Base-by-base conservation (phyloP, 2,329 filamentous ascomycete genomes). In the Capronia coronata region DNA sequence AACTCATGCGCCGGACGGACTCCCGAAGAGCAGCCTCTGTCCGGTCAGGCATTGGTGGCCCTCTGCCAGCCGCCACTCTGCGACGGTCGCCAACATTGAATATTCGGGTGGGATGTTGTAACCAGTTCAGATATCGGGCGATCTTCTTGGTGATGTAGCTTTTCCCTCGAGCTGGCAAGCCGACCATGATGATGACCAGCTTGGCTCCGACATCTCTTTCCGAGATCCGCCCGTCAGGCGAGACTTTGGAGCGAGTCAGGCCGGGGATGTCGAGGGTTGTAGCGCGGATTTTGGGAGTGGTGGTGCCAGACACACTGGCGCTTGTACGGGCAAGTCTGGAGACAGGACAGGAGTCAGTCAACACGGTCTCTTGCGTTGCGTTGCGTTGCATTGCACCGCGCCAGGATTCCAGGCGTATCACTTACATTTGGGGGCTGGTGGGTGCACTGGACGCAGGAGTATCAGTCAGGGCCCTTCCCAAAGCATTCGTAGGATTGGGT, bases 101-200 rank as follows among this genome's bases (percentile, higher is more conserved):
- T 61, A 98, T 96, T 59, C 78, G 80, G 10, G 90, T 93, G 63
- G 95, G 87, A 69, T 98, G 91, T 65, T 98, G 93, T 63, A 96
- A 82, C 93, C 93, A 98, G 43, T 94, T 91, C 43, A 98, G 73
- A 65, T 97, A 98, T 54, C 93, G 80, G 51, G 93, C 86, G 56
- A 98, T 79, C 72, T 98, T 98, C 75, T 97, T 97, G 54, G 93
- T 97, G 63, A 98, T 94, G 70, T 98, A 98, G 48, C 90, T 96
- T 72, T 98, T 98, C 65, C 93, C 93, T 62, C 93, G 78, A 8
- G 93, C 93, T 2, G 93, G 93, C 61, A 98, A 73, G 56, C 93
- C 93, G 53, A 98, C 93, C 93, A 98, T 98, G 66, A 98, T 83
- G 62, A 98, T 94, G 64, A 97, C 88, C 55, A 98, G 76, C 75